Base-by-base conservation (phyloP, 768 basidiomycete species). In the Coprinopsis strossmayeri region DNA sequence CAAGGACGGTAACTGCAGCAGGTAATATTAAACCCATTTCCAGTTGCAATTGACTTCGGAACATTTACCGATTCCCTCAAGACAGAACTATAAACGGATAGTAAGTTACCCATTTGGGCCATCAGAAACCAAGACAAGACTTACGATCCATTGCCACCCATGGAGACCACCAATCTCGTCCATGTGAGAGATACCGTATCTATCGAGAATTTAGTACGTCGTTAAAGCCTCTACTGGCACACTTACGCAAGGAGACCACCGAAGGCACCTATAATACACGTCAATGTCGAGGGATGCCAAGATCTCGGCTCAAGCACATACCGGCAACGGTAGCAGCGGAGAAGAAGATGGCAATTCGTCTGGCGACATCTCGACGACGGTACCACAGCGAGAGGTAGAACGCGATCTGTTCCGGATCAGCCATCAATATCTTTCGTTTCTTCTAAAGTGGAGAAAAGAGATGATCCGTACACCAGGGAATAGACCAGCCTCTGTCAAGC, bases 331-430 rank as follows among this genome's bases (percentile, higher is more conserved):
- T 81, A 10, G 80, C 79, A 30, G 80, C 79, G 17, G 75, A 75
- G 60, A 82, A 82, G 68, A 84, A 83, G 30, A 84, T 67, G 3
- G 81, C 78, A 48, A 81, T 72, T 23, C 82, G 73, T 55, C 63
- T 65, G 15, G 76, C 79, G 37, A 81, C 73, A 56, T 84, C 82
- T 45, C 66, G 64, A 28, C 76, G 67, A 9, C 78, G 71, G 57
- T 87, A 79, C 81, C 82, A 84, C 42, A 78, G 60, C 10, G 77
- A 78, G 37, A 81, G 54, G 61, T 77, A 70, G 50, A 69, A 72
- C 0, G 66, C 67, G 42, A 70, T 61, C 69, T 69, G 25, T 20
- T 2, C 3, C 10, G 17, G 20, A 35, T 38, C 10, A 13, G 26
- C 26, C 5, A 21, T 45, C 27, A 34, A 34, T 35, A 7, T 15